Conservation (phyloP, 1,284 basidiomycete genomes). For the Flammula alnicola region DNA sequence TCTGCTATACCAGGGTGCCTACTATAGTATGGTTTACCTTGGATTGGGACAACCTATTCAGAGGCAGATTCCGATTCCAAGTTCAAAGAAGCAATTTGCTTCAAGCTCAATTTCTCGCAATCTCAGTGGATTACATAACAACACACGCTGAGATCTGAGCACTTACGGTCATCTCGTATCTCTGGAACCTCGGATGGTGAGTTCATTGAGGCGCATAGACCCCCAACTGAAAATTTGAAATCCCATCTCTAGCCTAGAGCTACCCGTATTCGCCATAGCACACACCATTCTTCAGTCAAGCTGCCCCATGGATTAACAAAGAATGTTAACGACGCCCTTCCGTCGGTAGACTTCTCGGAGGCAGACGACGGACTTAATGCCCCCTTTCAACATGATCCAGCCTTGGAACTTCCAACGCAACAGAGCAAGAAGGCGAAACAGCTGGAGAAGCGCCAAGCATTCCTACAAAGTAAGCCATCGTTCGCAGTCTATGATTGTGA, state of each 20-base stretch:
- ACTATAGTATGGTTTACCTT: too few species aligned
- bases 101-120: too few species aligned
- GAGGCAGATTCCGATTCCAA: too few species aligned
- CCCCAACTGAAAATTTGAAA: background rate
- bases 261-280: slow-evolving; percentile 17
- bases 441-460: slow-evolving; percentile 66
- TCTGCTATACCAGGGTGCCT: too few species aligned
- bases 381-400: background rate
- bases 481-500: background rate
- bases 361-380: background rate
- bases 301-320: slow-evolving; percentile 3
- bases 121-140: too few species aligned
- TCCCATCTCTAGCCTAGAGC: slow-evolving; percentile 23
- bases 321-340: slow-evolving; percentile 8
- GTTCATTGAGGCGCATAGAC: background rate
- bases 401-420: slow-evolving; percentile 5
- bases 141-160: too few species aligned
- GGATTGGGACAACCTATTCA: background rate
- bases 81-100: too few species aligned
- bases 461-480: slow-evolving; percentile 58
- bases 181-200: background rate
- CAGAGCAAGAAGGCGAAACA: slow-evolving; percentile 74
- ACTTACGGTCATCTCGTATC: background rate
- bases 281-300: slow-evolving; percentile 26
- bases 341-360: slow-evolving; percentile 8